A percentile compares a stretch with the other conserved stretches of the same genome.
phyloP scores from a whole-genome alignment of 2,329 filamentous ascomycete species.

The Alternaria dauci region DNA sequence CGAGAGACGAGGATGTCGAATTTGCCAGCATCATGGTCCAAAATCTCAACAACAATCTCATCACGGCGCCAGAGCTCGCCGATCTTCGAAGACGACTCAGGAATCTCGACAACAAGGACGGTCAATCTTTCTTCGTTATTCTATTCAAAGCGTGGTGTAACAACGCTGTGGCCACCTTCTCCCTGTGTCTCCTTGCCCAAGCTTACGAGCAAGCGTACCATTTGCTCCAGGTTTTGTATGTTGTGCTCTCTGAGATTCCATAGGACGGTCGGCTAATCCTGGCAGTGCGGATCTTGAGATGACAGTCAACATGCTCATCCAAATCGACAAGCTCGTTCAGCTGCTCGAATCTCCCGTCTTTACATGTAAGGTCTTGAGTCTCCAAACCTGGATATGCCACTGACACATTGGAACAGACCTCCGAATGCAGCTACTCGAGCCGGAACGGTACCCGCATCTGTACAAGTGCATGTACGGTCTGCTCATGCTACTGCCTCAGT shows the following conservation, averaged over 20 bases:
- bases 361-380: constrained; percentile 71
- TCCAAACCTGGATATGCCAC: constrained; percentile 20
- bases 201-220: constrained; percentile 99
- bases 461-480: constrained; percentile 98
- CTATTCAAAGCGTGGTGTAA: constrained; percentile 98
- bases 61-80: constrained; percentile 91
- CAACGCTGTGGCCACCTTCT: constrained; percentile 97
- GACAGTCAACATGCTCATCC: constrained; percentile 98
- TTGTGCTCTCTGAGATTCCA: constrained; percentile 4
- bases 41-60: constrained; percentile 98
- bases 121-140: constrained; percentile 92
- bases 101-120: constrained; percentile 92
- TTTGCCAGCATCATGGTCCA: constrained; percentile 99
- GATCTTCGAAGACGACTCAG: constrained; percentile 89
- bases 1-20: constrained; percentile 97
- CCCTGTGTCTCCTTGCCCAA: constrained; percentile 91
- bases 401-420: constrained; percentile 68
- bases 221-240: constrained; percentile 91
- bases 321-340: constrained; percentile 98
- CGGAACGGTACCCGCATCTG: constrained; percentile 90
- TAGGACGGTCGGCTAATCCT: constrained; percentile 30
- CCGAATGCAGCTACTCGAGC: constrained; percentile 91
- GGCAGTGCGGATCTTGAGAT: constrained; percentile 93
- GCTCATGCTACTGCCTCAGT: constrained; percentile 97
- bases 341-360: constrained; percentile 97